Evolutionary conservation across 768 basidiomycete species (phyloP), one percentile per base, ranked within the genome.

Genomic region (Favolaschia claudopus): DNA sequence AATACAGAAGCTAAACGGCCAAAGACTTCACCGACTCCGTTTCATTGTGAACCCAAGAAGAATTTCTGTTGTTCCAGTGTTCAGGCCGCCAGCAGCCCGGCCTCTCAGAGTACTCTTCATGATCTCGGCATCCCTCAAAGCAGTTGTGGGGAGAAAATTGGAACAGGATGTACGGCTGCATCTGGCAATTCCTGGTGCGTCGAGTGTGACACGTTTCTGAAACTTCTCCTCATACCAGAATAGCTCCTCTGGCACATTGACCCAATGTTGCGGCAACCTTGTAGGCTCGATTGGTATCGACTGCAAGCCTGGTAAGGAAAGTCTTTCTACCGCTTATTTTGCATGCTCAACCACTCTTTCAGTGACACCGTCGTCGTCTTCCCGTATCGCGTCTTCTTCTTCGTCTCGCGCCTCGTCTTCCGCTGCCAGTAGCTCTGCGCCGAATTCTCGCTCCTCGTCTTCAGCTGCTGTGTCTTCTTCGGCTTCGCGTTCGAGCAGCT

Each of bases 61-160:
- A 52, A 17, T 4, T 59, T 59, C 31, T 59, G 58, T 19, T 59
- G 58, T 24, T 51, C 57, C 8, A n/a, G 3, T 25, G 8, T 44
- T n/a, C 5, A 37, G 19, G 33, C 57, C 27, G 25, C 20, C 43
- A 22, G 17, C 20, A 46, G 43, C 50, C 1, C 42, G 1, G 20
- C 40, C 6, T 32, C 28, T 17, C 13, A 14, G 7, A 40, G 12
- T n/a, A 31, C 29, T 33, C 42, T 59, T 28, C 31, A 36, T n/a
- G 36, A 12, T 2, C 50, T 59, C 7, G 58, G 50, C 1, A 44
- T 59, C 24, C 9, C 9, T 19, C 13, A 34, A 22, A 47, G 32
- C 38, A 51, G 49, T 37, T 59, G 58, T 28, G 58, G 58, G 1
- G 42, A 38, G 28, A 37, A 59, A 19, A 45, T 59, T 25, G 58